phyloP scores from a whole-genome alignment of 2,329 filamentous ascomycete species.

The Penicillium sp. region DNA sequence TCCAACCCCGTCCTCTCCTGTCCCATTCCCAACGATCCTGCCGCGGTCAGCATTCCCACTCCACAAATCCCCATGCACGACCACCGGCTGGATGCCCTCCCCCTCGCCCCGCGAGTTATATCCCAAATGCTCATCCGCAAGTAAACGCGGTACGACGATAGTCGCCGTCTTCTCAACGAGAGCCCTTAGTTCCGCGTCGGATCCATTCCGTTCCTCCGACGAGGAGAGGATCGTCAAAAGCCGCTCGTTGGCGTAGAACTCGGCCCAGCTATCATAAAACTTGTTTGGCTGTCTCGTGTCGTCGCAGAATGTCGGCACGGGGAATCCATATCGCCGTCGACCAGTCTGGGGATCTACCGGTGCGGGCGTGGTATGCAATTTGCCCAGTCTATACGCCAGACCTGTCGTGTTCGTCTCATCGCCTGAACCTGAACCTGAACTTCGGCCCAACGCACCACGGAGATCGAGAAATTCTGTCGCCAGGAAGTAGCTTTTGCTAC shows the following conservation, averaged over 20 bases:
- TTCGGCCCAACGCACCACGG: constrained; percentile 46
- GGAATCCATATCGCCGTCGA: constrained; percentile 74
- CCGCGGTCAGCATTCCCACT: constrained; percentile 77
- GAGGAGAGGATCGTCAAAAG: constrained; percentile 65
- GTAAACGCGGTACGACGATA: constrained; percentile 72
- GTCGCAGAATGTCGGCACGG: constrained; percentile 82
- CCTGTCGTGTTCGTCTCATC: constrained; percentile 41
- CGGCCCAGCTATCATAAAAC: constrained; percentile 73
- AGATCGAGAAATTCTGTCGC: constrained; percentile 82
- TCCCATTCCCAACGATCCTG: constrained; percentile 54
- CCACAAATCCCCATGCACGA: constrained; percentile 94
- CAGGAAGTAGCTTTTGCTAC: constrained; percentile 49
- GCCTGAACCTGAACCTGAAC: constrained; percentile 44
- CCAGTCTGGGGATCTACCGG: constrained; percentile 47
- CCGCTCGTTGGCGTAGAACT: constrained; percentile 80
- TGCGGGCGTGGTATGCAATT: constrained; percentile 74
- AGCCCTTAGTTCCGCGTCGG: constrained; percentile 61
- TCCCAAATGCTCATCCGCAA: constrained; percentile 68
- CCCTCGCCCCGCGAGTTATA: constrained; percentile 45
- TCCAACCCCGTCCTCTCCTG: constrained; percentile 56
- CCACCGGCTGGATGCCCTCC: constrained; percentile 69
- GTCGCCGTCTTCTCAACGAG: constrained; percentile 66
- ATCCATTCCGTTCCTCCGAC: constrained; percentile 63
- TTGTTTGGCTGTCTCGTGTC: constrained; percentile 79
- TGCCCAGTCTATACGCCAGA: constrained; percentile 75